Evolutionary conservation across 345 rosid species (phyloP).

Genomic region (Bruguiera parviflora): DNA sequence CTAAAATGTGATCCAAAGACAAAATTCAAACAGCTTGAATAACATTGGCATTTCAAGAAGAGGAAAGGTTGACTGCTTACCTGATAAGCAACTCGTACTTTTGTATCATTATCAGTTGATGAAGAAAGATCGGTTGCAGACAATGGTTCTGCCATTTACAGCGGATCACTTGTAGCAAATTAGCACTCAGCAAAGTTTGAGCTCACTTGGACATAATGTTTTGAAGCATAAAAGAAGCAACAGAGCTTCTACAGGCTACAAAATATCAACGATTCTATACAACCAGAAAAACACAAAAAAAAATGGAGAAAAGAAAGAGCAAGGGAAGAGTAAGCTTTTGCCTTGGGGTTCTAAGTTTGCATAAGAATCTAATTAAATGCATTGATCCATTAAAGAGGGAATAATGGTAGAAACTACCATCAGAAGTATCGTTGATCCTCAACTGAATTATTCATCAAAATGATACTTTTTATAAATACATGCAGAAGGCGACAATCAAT

Average conservation of each 20-base stretch:
- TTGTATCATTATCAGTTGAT: slow-evolving; percentile 43
- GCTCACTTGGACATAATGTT: neutral
- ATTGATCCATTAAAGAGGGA: too few relatives aligned
- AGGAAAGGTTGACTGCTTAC: slow-evolving; percentile 31
- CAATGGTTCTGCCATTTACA: slow-evolving; percentile 68
- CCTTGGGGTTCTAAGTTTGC: too few relatives aligned
- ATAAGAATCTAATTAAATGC: too few relatives aligned
- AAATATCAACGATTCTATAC: neutral
- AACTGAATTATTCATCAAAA: too few relatives aligned
- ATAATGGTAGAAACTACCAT: too few relatives aligned
- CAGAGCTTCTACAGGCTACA: neutral
- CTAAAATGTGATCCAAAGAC: slow-evolving; percentile 36
- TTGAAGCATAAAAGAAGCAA: neutral
- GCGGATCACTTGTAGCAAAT: neutral
- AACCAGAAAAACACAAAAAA: too few relatives aligned
- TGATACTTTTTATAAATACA: too few relatives aligned
- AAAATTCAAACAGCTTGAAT: slow-evolving; percentile 20
- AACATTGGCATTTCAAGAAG: slow-evolving; percentile 9
- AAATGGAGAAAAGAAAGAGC: too few relatives aligned
- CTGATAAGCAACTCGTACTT: slow-evolving; percentile 84
- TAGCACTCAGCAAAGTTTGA: neutral
- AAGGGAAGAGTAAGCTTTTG: too few relatives aligned
- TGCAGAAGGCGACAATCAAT: too few relatives aligned
- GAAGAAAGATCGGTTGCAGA: slow-evolving; percentile 43
- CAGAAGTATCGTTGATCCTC: too few relatives aligned